A percentile compares a stretch with the other conserved stretches of the same genome.
Evolutionary conservation across 768 basidiomycete genomes (phyloP).

Genomic region (Lactarius trivialis): DNA sequence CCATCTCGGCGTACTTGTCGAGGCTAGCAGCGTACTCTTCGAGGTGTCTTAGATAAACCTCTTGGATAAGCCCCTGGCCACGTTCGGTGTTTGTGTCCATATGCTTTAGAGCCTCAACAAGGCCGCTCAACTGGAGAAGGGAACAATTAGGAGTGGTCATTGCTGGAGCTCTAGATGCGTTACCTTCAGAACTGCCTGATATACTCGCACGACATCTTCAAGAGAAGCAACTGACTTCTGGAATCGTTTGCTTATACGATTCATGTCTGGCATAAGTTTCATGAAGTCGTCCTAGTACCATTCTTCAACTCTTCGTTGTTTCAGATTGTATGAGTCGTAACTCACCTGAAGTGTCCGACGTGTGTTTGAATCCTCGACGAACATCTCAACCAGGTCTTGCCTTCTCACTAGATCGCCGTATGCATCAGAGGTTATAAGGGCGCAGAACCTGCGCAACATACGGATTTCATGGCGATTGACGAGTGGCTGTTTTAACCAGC

Average conservation of each 20-base stretch:
- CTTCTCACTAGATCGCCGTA: slow-evolving; percentile 53
- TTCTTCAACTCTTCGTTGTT: neutral
- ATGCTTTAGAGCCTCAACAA: slow-evolving; percentile 58
- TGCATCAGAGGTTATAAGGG: slow-evolving; percentile 1
- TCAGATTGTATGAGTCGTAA: neutral
- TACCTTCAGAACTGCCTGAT: slow-evolving; percentile 87
- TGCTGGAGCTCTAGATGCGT: neutral
- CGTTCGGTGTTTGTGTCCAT: slow-evolving; percentile 42
- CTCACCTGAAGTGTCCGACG: slow-evolving; percentile 68
- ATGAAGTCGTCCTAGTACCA: slow-evolving; percentile 70
- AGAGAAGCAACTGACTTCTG: slow-evolving; percentile 76
- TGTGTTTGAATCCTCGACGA: slow-evolving; percentile 70
- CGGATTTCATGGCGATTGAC: slow-evolving; percentile 92
- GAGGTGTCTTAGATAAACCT: slow-evolving; percentile 57
- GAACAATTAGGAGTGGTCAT: neutral
- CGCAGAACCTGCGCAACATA: slow-evolving; percentile 31
- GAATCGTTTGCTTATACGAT: slow-evolving; percentile 86
- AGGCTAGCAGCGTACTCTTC: slow-evolving; percentile 53
- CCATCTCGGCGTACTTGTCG: slow-evolving; percentile 84
- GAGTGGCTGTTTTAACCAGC: slow-evolving; percentile 94
- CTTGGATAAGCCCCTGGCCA: slow-evolving; percentile 51
- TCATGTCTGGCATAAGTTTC: slow-evolving; percentile 90
- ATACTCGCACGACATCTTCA: slow-evolving; percentile 93
- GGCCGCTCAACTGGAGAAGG: slow-evolving; percentile 55
- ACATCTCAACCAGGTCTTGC: slow-evolving; percentile 81